Evolutionary conservation across 768 basidiomycete species (phyloP), one percentile per base, ranked within the genome.

Genomic region (Kwoniella pini): DNA sequence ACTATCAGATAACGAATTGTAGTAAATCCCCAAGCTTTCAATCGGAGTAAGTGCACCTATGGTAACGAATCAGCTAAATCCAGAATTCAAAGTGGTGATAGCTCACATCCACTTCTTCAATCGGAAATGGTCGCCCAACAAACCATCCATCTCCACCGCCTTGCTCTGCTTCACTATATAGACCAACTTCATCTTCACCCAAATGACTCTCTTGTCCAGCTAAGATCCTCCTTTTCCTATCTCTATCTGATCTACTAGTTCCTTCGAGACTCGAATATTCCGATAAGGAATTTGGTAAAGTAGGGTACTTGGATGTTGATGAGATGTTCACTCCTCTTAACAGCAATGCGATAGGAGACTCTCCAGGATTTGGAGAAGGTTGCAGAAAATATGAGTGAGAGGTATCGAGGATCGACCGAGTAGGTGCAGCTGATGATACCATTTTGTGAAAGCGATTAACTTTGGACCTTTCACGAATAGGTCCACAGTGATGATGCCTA

Each of bases 281-380:
- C 2, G 56, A 10, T 17, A 50, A n/a, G 5, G 45, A 48, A 22
- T 44, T 54, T 4, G 61, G 59, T 31, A 69, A 54, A 0, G 88
- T 87, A 0, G 86, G 89, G 58, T 84, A 82, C 74, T 99, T 99
- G 46, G 88, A 85, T 1, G 91, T 86, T 7, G 91, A 91, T 12
- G 90, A 88, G 45, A 98, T 84, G 77, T 99, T 99, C 43, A 97
- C 89, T n/a, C 96, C 96, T 54, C 95, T 86, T 0, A 99, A 82
- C 15, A 97, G 81, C 19, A 95, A 78, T 0, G 88, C 87, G 22
- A 66, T 63, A 43, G 70, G 79, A 87, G 88, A 51, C 88, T 80
- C 74, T 81, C 50, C 42, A 11, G 57, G 43, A 22, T n/a, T 39
- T 10, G 54, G 6, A 13, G 66, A 56, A 5, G 63, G 66, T 40